Evolutionary conservation across 2,329 filamentous ascomycete species (phyloP), one percentile per base, ranked within the genome.

Genomic region (Orbilia blumenaviensis): DNA sequence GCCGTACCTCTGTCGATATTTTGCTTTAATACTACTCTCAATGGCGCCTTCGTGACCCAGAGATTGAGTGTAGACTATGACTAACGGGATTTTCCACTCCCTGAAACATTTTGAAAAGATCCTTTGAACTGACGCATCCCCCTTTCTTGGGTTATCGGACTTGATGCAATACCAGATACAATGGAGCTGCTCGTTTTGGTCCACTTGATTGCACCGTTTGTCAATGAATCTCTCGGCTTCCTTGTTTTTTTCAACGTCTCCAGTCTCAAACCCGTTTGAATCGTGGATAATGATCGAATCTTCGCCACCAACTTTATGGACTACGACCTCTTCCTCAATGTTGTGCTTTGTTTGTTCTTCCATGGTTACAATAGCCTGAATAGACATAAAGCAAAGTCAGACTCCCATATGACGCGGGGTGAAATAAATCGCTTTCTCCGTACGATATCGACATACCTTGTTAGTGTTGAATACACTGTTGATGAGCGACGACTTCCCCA

Each of bases 111-210:
- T 61, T 10, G 41, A 41, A 52, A 69, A 62, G 0, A 69, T 52
- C 7, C 5, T 62, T 62, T 52, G 25, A 41, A 52, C 27, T 29
- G 66, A 52, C n/a, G 23, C 5, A 29, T 41, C 42, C 8, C 52
- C 66, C 9, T 52, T 27, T 54, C 41, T 41, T n/a, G 7, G 7
- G 25, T 69, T 12, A 1, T 50, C 29, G 14, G 66, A 48, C 2
- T 16, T 12, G 8, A 69, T 69, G 21, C 66, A 69, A 48, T 62
- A 62, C 66, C 66, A 69, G 7, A 69, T 69, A n/a, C 66, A 69
- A 61, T 69, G 66, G 2, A 69, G 21, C 12, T 42, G 44, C 2
- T 69, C 52, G 41, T 52, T 23, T 25, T 2, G 18, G 42, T 46
- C 21, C 5, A 3, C 5, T 32, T 69, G 27, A 21, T 61, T 6